Evolutionary conservation across 2,329 filamentous ascomycete species (phyloP).

Genomic region (Mariannaea sp.): DNA sequence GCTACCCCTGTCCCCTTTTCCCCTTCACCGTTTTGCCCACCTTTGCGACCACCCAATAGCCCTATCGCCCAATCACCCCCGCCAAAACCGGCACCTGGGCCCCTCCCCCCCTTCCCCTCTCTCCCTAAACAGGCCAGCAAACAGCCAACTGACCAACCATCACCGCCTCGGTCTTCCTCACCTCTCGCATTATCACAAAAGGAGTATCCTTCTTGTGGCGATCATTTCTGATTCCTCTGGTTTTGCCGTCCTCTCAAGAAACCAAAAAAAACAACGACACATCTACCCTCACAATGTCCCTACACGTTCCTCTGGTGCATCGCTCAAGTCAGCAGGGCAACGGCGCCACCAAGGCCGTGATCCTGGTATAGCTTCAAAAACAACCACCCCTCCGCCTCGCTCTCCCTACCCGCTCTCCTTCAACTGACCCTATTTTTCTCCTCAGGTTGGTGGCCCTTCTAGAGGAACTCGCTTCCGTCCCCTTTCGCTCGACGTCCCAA

Average conservation of each 20-base stretch:
- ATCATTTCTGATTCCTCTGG: conserved; percentile 1
- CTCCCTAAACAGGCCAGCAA: conserved; percentile 11
- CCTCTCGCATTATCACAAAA: neutral
- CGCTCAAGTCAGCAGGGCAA: conserved; percentile 55
- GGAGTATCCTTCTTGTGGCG: conserved; percentile 12
- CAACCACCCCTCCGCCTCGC: neutral
- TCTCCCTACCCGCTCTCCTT: conserved; percentile 10
- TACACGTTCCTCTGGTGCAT: conserved; percentile 60
- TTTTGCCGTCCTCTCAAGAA: neutral
- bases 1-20: conserved; percentile 15
- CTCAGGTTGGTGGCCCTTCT: conserved; percentile 89
- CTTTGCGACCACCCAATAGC: conserved; percentile 14
- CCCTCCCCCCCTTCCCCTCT: too few species aligned
- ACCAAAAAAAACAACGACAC: too few species aligned
- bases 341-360: conserved; percentile 91
- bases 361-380: conserved; percentile 67
- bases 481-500: conserved; percentile 92
- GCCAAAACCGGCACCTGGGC: conserved; percentile 9
- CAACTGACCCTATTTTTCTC: conserved; percentile 35
- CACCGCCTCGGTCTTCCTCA: conserved; percentile 8
- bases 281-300: conserved; percentile 55
- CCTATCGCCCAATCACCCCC: conserved; percentile 16
- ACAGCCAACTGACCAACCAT: neutral
- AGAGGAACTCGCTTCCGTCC: conserved; percentile 95
- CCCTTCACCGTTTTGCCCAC: neutral